These are phyloP conservation scores for Luvunga scandens DNA, from an alignment of 345 rosid genomes.

Conservation along the genomic window DNA sequence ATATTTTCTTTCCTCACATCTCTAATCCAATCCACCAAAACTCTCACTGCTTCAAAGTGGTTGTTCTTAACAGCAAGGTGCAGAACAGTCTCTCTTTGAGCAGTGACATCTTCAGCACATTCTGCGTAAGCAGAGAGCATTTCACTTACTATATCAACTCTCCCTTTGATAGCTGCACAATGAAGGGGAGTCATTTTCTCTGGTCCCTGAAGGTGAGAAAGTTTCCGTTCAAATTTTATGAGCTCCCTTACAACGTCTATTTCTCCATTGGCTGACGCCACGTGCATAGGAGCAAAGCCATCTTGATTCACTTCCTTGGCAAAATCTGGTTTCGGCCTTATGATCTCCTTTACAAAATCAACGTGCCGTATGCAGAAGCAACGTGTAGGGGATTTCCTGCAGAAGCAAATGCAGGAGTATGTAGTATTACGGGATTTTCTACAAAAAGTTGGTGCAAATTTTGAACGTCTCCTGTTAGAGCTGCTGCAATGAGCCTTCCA, in stretches of 20 bases:
- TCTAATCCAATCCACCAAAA: constrained; percentile 34
- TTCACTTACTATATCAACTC: constrained; percentile 32
- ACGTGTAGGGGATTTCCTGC: constrained; percentile 26
- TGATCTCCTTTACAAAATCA: constrained; percentile 26
- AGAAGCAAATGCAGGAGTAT: neutral
- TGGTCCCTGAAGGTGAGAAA: constrained; percentile 30
- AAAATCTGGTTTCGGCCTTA: constrained; percentile 28
- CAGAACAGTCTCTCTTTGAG: constrained; percentile 42
- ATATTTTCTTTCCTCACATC: constrained; percentile 22
- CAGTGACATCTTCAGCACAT: constrained; percentile 34
- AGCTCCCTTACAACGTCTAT: constrained; percentile 33
- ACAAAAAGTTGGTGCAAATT: neutral
- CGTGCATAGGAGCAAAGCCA: constrained; percentile 42
- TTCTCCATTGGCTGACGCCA: constrained; percentile 45
- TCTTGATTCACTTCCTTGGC: constrained; percentile 34
- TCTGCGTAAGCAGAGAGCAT: constrained; percentile 33
- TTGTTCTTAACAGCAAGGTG: constrained; percentile 40
- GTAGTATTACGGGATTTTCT: constrained; percentile 26
- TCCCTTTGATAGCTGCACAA: constrained; percentile 35
- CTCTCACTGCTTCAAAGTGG: constrained; percentile 27
- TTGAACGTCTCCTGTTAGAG: constrained; percentile 21
- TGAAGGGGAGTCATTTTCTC: constrained; percentile 45
- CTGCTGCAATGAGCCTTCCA: constrained; percentile 18
- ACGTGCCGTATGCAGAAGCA: constrained; percentile 27
- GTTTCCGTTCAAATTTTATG: constrained; percentile 25